A percentile compares a stretch with the other conserved stretches of the same genome.
Conservation (phyloP, 768 basidiomycete species). For the Lyophyllum semitale region DNA sequence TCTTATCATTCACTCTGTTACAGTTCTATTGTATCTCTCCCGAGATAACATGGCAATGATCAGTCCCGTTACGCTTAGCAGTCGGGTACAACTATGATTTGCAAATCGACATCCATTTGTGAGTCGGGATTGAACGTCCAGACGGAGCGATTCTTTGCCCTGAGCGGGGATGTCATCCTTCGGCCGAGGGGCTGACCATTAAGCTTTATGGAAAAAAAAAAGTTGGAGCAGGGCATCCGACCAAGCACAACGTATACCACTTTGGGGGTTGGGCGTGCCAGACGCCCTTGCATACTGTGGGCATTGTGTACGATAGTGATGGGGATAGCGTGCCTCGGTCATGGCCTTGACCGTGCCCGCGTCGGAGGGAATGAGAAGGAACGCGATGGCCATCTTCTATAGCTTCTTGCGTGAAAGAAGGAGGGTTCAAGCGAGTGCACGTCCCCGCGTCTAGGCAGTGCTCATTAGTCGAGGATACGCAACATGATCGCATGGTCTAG, state of each 20-base stretch:
- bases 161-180: not conserved
- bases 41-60: not conserved
- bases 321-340: not conserved
- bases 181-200: not conserved
- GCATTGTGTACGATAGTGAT: not conserved
- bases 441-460: not conserved
- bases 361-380: not conserved
- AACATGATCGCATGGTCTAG: not conserved
- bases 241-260: not conserved
- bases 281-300: not conserved
- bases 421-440: not conserved
- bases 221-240: not conserved
- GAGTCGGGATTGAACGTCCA: not conserved
- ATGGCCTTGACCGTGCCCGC: not conserved
- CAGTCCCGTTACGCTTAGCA: not conserved
- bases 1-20: not conserved
- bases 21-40: not conserved
- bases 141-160: too few relatives aligned
- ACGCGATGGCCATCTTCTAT: not conserved
- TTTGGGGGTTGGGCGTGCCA: too few relatives aligned
- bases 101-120: not conserved
- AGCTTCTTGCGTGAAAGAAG: not conserved
- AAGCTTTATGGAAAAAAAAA: not conserved
- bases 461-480: not conserved
- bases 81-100: not conserved